Percentiles rank a stretch among this genome's conserved stretches.
These are phyloP conservation scores for Beta macrorhiza DNA, from an alignment of 179 eudicot genomes.

Conservation along the genomic window DNA sequence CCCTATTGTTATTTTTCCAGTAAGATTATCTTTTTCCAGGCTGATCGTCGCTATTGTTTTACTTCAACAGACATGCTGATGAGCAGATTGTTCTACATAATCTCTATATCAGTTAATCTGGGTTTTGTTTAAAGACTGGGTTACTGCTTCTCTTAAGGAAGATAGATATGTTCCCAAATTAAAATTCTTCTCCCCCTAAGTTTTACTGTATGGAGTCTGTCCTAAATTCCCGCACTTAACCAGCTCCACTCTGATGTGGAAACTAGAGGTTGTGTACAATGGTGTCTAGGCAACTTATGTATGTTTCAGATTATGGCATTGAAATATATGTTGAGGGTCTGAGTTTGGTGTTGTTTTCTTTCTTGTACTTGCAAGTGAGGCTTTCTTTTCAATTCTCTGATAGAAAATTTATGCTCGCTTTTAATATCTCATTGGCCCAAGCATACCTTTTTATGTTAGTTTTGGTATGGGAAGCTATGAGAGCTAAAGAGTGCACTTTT, in stretches of 20 bases:
- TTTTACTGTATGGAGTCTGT: not conserved
- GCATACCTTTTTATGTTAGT: not conserved
- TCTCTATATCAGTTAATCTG: no score
- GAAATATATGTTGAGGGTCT: not conserved
- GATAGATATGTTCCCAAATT: not conserved
- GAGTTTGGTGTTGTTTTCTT: not conserved
- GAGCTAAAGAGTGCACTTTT: not conserved
- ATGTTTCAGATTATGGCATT: not conserved
- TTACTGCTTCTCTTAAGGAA: not conserved
- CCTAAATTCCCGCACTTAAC: not conserved
- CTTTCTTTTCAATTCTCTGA: not conserved
- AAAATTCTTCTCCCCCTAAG: not conserved
- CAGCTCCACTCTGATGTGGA: not conserved
- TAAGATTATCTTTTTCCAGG: no score
- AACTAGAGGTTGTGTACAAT: no score
- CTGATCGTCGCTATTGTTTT: no score
- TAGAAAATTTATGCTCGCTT: not conserved
- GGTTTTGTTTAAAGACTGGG: no score
- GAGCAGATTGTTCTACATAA: no score
- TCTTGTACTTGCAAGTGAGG: not conserved
- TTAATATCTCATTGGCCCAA: not conserved
- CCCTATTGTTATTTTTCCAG: no score
- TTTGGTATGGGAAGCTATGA: not conserved
- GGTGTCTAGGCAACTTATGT: not conserved
- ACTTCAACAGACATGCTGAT: not conserved